Percentiles rank a stretch among this genome's conserved stretches.
These are phyloP conservation scores for Gossypium raimondii DNA, from an alignment of 345 rosid species.

Conservation along the genomic window DNA sequence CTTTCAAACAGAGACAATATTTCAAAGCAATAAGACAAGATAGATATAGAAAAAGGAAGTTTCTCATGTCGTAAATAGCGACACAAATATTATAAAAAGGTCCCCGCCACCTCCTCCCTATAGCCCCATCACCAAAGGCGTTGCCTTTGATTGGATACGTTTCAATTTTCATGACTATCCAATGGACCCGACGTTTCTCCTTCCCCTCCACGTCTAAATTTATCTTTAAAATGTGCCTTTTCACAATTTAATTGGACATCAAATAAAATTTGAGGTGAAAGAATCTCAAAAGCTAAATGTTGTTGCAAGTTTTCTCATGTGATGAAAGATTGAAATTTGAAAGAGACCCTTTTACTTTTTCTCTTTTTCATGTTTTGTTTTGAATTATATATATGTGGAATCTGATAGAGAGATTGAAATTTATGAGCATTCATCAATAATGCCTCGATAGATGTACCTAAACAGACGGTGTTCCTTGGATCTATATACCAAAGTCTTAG, in stretches of 20 bases:
- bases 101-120: not conserved
- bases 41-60: not conserved
- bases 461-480: conserved; percentile 3
- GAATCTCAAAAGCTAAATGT: not conserved
- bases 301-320: not conserved
- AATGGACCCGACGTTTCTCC: not conserved
- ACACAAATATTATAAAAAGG: not conserved
- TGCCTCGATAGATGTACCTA: conserved; percentile 6
- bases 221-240: not conserved
- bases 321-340: not conserved
- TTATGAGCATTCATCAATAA: not conserved
- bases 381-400: too few relatives aligned
- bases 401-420: not conserved
- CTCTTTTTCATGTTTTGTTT: not conserved
- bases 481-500: not conserved
- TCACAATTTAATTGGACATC: not conserved
- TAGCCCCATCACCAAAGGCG: not conserved
- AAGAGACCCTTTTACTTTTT: not conserved
- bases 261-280: not conserved
- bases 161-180: not conserved
- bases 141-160: conserved; percentile 12
- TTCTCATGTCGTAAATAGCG: conserved; percentile 3
- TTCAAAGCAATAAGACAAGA: conserved; percentile 18
- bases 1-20: conserved; percentile 12
- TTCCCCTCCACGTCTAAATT: not conserved